Base-by-base conservation (phyloP, 2,329 filamentous ascomycete species). In the Fusarium irregulare region DNA sequence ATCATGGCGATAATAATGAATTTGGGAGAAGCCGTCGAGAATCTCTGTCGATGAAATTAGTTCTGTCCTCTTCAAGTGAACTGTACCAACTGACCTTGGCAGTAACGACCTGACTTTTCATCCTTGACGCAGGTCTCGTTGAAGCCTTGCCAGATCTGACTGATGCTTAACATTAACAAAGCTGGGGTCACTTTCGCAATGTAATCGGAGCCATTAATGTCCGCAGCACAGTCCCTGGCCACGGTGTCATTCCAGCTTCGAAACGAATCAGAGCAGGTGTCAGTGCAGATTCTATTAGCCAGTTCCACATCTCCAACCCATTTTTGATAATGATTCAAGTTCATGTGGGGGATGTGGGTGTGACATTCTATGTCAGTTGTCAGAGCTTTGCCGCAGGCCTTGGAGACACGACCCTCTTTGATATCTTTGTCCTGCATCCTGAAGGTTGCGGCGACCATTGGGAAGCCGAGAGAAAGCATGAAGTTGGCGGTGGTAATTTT, bases 191-290 rank as follows among this genome's bases (percentile, higher is more conserved):
- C 4, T 32, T 7, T 32, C 7, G 3, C 30, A 14, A 14, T 14
- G 4, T 1, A 8, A 11, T 20, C 18, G 1, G 23, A 12, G 8
- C n/a, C 1, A 8, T 20, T 28, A 6, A 28, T 30, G 6, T 53
- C 37, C 14, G 8, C 37, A 18, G 6, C 37, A 30, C 37, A 42
- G 9, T 53, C 25, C n/a, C 7, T n/a, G 2, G 50, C 7, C 13
- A 41, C 25, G n/a, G 37, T 53, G 14, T 53, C 25, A 2, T 42
- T 41, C 50, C 50, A 53, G 9, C n/a, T 53, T n/a, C 50, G 50
- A 18, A 53, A 13, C 6, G 50, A 53, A 30, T 53, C 25, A 8
- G 8, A 6, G 37, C 50, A 53, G n/a, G 25, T 53, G 3, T 42
- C 7, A 12, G 37, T 41, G 50, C 50, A 53, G n/a, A 53, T 21